Percentiles rank a stretch among this genome's conserved stretches.
These are phyloP conservation scores for Tylopilus vinaceipallidus DNA, from an alignment of 768 basidiomycete species.

Conservation along the genomic window DNA sequence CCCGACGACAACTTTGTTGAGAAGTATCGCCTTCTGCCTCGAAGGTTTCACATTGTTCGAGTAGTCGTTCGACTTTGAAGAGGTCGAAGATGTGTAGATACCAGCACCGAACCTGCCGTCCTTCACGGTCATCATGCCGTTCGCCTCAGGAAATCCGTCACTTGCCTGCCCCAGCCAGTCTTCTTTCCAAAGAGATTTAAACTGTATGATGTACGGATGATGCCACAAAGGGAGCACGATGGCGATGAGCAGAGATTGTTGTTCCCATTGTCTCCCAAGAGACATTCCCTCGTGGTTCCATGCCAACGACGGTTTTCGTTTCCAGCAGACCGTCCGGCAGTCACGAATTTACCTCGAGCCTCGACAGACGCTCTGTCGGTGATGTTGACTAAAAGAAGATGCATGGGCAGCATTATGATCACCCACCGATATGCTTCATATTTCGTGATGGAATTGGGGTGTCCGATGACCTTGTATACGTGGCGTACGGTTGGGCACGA, in stretches of 20 bases:
- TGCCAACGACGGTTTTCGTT: conserved; percentile 79
- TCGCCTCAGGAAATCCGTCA: neutral
- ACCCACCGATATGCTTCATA: conserved; percentile 63
- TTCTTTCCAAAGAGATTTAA: conserved; percentile 64
- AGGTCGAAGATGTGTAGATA: conserved; percentile 74
- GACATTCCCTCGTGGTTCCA: conserved; percentile 65
- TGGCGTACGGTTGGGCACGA: conserved; percentile 55
- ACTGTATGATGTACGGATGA: conserved; percentile 64
- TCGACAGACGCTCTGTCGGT: conserved; percentile 52
- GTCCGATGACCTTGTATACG: conserved; percentile 62
- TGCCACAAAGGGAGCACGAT: conserved; percentile 61
- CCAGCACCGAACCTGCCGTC: conserved; percentile 59
- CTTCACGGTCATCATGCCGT: conserved; percentile 4
- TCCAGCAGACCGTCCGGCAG: conserved; percentile 54
- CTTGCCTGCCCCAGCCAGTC: conserved; percentile 69
- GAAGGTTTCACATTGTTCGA: conserved; percentile 58
- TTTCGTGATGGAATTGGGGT: conserved; percentile 46
- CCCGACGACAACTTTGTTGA: conserved; percentile 74
- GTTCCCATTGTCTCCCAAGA: conserved; percentile 60
- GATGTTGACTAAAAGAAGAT: neutral
- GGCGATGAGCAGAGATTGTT: conserved; percentile 48
- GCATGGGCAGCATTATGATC: neutral
- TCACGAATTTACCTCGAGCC: conserved; percentile 53
- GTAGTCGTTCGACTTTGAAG: conserved; percentile 80
- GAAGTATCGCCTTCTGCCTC: conserved; percentile 58